Conservation (phyloP, 202 grass and related monocot species). For the Thinopyrum obtusiflorum region DNA sequence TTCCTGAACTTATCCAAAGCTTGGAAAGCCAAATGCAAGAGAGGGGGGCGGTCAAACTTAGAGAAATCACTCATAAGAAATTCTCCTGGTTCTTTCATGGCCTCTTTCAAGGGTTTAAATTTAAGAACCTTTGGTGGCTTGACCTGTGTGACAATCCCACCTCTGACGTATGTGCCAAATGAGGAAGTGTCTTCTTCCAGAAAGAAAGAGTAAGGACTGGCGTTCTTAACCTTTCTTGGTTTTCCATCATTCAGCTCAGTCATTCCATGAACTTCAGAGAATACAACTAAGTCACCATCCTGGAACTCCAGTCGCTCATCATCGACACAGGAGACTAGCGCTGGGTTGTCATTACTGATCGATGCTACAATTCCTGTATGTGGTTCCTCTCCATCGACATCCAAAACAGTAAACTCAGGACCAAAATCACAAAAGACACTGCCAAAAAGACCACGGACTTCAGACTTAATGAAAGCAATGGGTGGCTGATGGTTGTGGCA, state of each 20-base stretch:
- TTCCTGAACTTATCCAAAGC: conserved; percentile 85
- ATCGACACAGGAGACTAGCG: conserved; percentile 88
- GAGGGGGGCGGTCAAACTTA: conserved; percentile 76
- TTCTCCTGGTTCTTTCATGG: conserved; percentile 79
- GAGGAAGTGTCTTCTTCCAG: conserved; percentile 83
- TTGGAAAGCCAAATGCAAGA: conserved; percentile 86
- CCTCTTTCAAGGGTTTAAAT: conserved; percentile 71
- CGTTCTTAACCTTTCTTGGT: conserved; percentile 84
- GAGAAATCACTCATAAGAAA: conserved; percentile 94
- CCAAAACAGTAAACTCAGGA: conserved; percentile 79
- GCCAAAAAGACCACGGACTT: conserved; percentile 93
- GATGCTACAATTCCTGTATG: conserved; percentile 88
- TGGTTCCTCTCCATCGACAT: conserved; percentile 90
- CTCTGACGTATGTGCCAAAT: conserved; percentile 69
- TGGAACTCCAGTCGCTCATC: conserved; percentile 90
- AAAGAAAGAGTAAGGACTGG: conserved; percentile 80
- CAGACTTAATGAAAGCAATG: conserved; percentile 86
- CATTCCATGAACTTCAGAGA: conserved; percentile 92
- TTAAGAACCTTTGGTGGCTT: conserved; percentile 82
- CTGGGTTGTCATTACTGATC: conserved; percentile 80
- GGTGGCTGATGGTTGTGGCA: conserved; percentile 81
- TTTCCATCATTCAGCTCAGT: conserved; percentile 85
- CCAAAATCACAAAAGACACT: conserved; percentile 92
- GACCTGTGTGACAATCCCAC: conserved; percentile 90
- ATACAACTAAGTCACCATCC: conserved; percentile 82